Percentiles rank a stretch among this genome's conserved stretches.
Evolutionary conservation across 164 flowering plant species (phyloP).

Genomic region (Chimonanthus praecox): DNA sequence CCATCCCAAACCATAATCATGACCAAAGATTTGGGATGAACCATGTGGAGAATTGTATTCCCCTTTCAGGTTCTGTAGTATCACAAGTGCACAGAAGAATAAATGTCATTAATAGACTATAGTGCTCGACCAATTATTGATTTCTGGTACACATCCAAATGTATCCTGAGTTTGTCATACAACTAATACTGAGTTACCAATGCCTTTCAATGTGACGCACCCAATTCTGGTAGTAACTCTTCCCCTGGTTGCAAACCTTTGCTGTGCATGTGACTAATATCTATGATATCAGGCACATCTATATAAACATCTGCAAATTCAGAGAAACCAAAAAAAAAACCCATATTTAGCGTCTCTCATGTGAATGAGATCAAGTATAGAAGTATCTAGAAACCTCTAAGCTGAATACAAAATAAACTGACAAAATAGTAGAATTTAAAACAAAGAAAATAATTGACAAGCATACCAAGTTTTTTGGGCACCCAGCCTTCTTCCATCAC

Average conservation of each 20-base stretch:
- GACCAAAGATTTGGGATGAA: not conserved
- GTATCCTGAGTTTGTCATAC: not conserved
- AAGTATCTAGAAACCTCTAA: not conserved
- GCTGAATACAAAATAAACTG: not conserved
- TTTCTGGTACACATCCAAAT: not conserved
- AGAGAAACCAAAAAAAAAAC: conserved; percentile 1
- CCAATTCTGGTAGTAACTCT: conserved; percentile 85
- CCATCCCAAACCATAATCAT: not conserved
- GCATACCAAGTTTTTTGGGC: conserved; percentile 88
- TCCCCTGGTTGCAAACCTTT: conserved; percentile 93
- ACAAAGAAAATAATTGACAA: not conserved
- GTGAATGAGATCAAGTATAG: not conserved
- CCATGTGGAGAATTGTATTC: not conserved
- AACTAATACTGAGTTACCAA: not conserved
- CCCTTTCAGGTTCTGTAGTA: not conserved
- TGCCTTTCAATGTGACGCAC: conserved; percentile 27
- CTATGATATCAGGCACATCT: conserved; percentile 92
- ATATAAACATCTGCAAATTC: conserved; percentile 78
- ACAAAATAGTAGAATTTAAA: not conserved
- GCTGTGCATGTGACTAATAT: conserved; percentile 93
- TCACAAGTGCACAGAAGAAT: not conserved
- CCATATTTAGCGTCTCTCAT: not conserved
- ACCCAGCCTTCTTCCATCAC: conserved; percentile 99
- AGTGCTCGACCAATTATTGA: not conserved
- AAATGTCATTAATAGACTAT: too few relatives aligned